Evolutionary conservation across 371 early-diverging fungal species (phyloP).

Genomic region (Actinomortierella ambigua): DNA sequence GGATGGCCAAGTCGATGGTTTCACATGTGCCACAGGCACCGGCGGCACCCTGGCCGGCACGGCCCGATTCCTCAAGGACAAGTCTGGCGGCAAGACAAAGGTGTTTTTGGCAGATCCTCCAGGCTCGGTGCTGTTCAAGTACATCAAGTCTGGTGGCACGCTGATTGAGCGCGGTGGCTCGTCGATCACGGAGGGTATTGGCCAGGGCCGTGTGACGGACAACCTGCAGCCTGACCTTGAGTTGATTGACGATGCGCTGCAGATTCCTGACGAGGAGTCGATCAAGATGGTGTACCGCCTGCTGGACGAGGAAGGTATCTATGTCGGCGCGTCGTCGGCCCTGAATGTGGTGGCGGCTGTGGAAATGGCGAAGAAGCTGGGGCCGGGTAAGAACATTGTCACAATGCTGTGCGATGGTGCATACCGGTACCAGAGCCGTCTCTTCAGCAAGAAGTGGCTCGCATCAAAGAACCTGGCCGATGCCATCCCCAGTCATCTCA

Average conservation of each 20-base stretch:
- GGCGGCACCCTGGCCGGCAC: constrained; percentile 93
- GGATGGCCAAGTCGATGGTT: constrained; percentile 80
- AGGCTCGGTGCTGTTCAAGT: constrained; percentile 86
- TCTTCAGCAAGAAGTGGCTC: constrained; percentile 88
- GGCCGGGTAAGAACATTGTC: constrained; percentile 82
- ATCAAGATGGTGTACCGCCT: constrained; percentile 86
- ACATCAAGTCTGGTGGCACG: constrained; percentile 74
- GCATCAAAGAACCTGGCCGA: constrained; percentile 77
- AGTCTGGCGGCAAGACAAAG: constrained; percentile 68
- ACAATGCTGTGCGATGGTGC: constrained; percentile 94
- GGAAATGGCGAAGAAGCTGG: constrained; percentile 86
- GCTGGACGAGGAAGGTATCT: constrained; percentile 93
- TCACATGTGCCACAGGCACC: constrained; percentile 92
- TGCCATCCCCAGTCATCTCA: constrained; percentile 84
- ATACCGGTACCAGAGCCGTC: constrained; percentile 87
- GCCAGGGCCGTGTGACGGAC: constrained; percentile 94
- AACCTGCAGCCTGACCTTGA: constrained; percentile 83
- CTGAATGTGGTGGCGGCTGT: constrained; percentile 93
- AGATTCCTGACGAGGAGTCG: constrained; percentile 82
- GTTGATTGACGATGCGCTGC: constrained; percentile 82
- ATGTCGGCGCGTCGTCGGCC: constrained; percentile 92
- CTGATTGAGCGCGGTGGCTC: constrained; percentile 72
- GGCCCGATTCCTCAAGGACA: constrained; percentile 80
- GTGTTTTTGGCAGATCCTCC: constrained; percentile 93
- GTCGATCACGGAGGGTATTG: constrained; percentile 91